Percentiles rank a stretch among this genome's conserved stretches.
These are phyloP conservation scores for Gynochthodes officinalis DNA, from an alignment of 257 asterid genomes.

Conservation along the genomic window DNA sequence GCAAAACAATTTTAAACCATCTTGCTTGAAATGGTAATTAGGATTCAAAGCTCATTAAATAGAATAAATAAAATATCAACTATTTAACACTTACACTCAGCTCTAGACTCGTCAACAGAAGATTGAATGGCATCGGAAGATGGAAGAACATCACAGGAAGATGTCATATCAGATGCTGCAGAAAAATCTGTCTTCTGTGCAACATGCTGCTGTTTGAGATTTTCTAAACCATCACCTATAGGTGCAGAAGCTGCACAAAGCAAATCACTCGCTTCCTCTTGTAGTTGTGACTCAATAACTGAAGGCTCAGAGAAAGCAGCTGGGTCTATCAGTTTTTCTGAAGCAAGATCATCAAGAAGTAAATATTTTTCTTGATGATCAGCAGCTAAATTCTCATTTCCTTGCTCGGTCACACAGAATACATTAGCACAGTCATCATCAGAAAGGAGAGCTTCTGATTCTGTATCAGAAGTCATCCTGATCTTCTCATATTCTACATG, in stretches of 20 bases:
- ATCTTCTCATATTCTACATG: conserved; percentile 33
- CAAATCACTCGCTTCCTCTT: conserved; percentile 19
- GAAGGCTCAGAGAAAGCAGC: conserved; percentile 27
- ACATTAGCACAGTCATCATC: conserved; percentile 27
- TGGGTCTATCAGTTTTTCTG: conserved; percentile 38
- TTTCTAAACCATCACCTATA: conserved; percentile 38
- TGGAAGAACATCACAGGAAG: conserved; percentile 25
- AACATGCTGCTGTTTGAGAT: conserved; percentile 38
- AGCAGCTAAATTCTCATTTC: conserved; percentile 13
- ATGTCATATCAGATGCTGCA: conserved; percentile 28
- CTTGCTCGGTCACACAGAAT: conserved; percentile 12
- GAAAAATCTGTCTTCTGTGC: conserved; percentile 21
- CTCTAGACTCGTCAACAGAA: conserved; percentile 27
- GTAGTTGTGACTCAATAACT: conserved; percentile 27
- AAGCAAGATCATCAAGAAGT: conserved; percentile 18
- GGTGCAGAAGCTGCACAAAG: conserved; percentile 25
- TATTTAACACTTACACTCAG: conserved; percentile 38
- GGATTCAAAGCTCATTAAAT: not conserved
- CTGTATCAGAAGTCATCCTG: conserved; percentile 33
- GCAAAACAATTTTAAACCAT: not conserved
- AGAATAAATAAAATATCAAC: not conserved
- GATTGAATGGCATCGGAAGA: conserved; percentile 26
- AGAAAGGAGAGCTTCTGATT: conserved; percentile 28
- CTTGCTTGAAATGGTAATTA: not conserved
- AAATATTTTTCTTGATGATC: conserved; percentile 11